Evolutionary conservation across 768 basidiomycete species (phyloP).

Genomic region (Mycena epipterygia): DNA sequence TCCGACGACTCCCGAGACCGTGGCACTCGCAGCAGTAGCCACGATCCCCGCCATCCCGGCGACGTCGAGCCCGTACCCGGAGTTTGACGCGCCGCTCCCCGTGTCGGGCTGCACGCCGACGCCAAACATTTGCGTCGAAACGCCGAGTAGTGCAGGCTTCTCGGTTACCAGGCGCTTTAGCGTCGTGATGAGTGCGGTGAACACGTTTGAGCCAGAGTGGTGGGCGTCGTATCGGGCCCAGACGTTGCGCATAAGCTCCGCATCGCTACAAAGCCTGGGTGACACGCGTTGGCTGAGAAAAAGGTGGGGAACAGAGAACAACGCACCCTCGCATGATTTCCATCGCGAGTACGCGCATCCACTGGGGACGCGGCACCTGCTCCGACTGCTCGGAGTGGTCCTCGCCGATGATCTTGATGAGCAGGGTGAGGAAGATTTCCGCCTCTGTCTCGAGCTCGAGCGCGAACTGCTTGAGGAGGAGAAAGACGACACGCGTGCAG

Average conservation of each 20-base stretch:
- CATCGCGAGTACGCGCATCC: conserved; percentile 94
- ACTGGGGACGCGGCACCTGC: conserved; percentile 69
- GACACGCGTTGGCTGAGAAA: not conserved
- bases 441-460: conserved; percentile 84
- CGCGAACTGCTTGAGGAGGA: conserved; percentile 93
- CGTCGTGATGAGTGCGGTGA: conserved; percentile 83
- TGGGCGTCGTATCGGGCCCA: conserved; percentile 84
- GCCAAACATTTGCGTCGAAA: conserved; percentile 85
- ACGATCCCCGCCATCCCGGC: conserved; percentile 86
- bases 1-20: conserved; percentile 86
- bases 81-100: conserved; percentile 46
- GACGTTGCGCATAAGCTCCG: conserved; percentile 82
- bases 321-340: conserved; percentile 90
- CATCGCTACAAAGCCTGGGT: conserved; percentile 80
- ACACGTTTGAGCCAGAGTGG: conserved; percentile 74
- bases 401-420: conserved; percentile 75
- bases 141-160: conserved; percentile 87
- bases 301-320: conserved; percentile 14
- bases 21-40: conserved; percentile 85
- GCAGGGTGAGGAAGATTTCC: conserved; percentile 86
- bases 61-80: conserved; percentile 71
- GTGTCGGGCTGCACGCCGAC: conserved; percentile 70
- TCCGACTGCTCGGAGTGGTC: conserved; percentile 53
- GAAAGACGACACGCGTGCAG: conserved; percentile 93
- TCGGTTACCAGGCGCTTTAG: conserved; percentile 91